A percentile compares a stretch with the other conserved stretches of the same genome.
Evolutionary conservation across 1,139 yeast genomes (phyloP).

Genomic region (Geotrichum restrictum): DNA sequence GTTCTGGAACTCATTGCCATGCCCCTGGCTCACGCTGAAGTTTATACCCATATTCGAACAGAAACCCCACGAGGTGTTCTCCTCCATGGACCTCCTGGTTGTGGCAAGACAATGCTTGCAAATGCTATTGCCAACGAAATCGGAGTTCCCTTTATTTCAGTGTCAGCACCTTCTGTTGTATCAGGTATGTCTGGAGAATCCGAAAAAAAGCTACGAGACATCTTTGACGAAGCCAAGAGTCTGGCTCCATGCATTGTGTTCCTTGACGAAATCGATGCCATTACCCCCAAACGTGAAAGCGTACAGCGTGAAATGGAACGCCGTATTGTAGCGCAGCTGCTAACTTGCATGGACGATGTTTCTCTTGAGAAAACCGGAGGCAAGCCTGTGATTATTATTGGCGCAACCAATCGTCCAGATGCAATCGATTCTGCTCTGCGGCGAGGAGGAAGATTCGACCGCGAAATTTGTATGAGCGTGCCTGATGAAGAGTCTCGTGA

Average conservation of each 20-base stretch:
- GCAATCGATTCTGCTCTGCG: constrained; percentile 92
- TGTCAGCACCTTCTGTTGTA: constrained; percentile 94
- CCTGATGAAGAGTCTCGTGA: constrained; percentile 84
- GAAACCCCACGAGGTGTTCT: constrained; percentile 97
- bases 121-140: constrained; percentile 94
- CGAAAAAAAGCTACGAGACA: constrained; percentile 86
- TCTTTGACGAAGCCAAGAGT: constrained; percentile 86
- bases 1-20: constrained; percentile 85
- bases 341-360: constrained; percentile 91
- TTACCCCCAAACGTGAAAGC: constrained; percentile 96
- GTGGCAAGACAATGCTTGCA: constrained; percentile 96
- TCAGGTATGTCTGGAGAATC: constrained; percentile 99
- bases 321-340: constrained; percentile 89
- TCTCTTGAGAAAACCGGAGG: constrained; percentile 85
- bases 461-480: constrained; percentile 88
- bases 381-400: constrained; percentile 89
- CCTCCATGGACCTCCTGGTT: constrained; percentile 97
- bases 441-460: constrained; percentile 94
- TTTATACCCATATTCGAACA: constrained; percentile 79
- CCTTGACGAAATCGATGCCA: constrained; percentile 95
- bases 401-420: constrained; percentile 97
- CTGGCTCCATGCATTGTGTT: constrained; percentile 90
- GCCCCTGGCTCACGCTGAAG: constrained; percentile 91
- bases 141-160: constrained; percentile 83
- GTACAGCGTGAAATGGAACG: constrained; percentile 98